Percentiles rank a stretch among this genome's conserved stretches.
These are phyloP conservation scores for Ploettnerulaceae sp. DNA, from an alignment of 2,329 filamentous ascomycete genomes.

Conservation along the genomic window DNA sequence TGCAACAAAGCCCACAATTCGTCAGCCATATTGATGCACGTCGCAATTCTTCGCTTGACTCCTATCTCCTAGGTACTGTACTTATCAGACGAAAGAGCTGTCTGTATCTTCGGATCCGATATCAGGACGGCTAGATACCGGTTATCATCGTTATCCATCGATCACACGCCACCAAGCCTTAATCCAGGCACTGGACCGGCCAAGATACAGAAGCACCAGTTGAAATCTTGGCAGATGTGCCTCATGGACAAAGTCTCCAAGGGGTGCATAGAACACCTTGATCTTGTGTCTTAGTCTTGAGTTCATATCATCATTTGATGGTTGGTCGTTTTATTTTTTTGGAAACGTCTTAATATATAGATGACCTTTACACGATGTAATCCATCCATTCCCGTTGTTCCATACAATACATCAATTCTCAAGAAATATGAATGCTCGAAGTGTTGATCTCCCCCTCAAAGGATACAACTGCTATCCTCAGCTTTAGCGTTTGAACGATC, in stretches of 20 bases:
- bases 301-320: too few species aligned
- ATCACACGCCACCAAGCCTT: not conserved
- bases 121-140: not conserved
- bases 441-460: too few species aligned
- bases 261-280: too few species aligned
- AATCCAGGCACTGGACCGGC: not conserved
- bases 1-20: not conserved
- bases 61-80: too few species aligned
- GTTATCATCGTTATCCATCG: not conserved
- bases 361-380: too few species aligned
- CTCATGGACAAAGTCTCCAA: not conserved
- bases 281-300: too few species aligned
- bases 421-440: too few species aligned
- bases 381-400: too few species aligned
- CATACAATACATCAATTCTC: too few species aligned
- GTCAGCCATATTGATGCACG: slow-evolving; percentile 11
- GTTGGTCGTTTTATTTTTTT: too few species aligned
- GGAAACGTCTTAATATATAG: too few species aligned
- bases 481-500: not conserved
- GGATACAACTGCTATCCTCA: not conserved
- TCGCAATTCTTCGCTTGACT: slow-evolving; percentile 10
- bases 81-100: too few species aligned
- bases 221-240: not conserved
- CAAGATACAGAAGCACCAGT: not conserved
- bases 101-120: not conserved